These are phyloP conservation scores for Coleophoma eucalyptorum DNA, from an alignment of 2,329 filamentous ascomycete genomes.

Conservation along the genomic window DNA sequence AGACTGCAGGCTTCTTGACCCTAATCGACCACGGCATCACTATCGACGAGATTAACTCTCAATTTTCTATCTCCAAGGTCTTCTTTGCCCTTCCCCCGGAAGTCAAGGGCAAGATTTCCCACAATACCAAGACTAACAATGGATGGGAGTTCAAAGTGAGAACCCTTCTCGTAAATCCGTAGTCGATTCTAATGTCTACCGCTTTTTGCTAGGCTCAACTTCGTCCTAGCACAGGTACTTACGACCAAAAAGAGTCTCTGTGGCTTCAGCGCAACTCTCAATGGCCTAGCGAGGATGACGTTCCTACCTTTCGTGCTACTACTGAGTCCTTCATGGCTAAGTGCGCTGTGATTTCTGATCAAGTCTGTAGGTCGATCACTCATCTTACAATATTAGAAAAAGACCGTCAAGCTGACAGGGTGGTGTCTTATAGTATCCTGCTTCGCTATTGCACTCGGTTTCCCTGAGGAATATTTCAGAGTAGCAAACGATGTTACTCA, in stretches of 20 bases:
- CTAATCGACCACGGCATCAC: slow-evolving; percentile 42
- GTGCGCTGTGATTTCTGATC: neutral
- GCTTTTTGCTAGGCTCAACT: neutral
- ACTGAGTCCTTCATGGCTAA: neutral
- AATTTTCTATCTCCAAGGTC: slow-evolving; percentile 25
- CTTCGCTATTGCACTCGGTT: neutral
- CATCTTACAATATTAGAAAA: too few relatives aligned
- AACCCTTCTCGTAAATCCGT: too few relatives aligned
- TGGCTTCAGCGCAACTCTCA: neutral
- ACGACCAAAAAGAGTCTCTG: neutral
- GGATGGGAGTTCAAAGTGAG: neutral
- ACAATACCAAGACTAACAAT: neutral
- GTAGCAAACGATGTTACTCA: slow-evolving; percentile 38
- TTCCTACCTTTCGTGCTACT: neutral
- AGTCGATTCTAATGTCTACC: too few relatives aligned
- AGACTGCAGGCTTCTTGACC: slow-evolving; percentile 54
- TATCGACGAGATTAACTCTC: slow-evolving; percentile 36
- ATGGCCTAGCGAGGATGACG: neutral
- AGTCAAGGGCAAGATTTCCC: slow-evolving; percentile 41
- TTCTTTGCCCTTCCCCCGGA: slow-evolving; percentile 47
- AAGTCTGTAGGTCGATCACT: neutral
- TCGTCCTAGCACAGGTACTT: neutral
- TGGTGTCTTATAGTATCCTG: neutral
- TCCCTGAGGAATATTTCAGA: neutral
- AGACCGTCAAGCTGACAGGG: too few relatives aligned